Conservation (phyloP, 1,139 yeast species). For the Meyerozyma sp. region DNA sequence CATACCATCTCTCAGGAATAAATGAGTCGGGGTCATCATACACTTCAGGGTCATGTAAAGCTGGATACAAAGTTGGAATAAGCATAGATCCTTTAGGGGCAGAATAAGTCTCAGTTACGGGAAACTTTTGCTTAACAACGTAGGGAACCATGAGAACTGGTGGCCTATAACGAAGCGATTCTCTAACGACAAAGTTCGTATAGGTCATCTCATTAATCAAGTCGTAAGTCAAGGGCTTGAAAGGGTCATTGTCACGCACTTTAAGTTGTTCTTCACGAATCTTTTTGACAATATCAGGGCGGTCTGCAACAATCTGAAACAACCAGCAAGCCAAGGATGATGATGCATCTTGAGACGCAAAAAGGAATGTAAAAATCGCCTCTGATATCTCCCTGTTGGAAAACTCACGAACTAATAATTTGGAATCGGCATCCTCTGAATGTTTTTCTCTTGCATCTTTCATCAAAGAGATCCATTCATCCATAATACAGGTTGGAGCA, state of each 20-base stretch:
- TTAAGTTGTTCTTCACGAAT: conserved; percentile 86
- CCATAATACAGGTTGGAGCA: conserved; percentile 83
- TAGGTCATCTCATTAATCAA: conserved; percentile 81
- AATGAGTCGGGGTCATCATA: conserved; percentile 91
- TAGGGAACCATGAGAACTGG: conserved; percentile 98
- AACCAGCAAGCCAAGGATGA: conserved; percentile 98
- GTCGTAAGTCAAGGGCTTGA: conserved; percentile 55
- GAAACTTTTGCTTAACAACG: conserved; percentile 80
- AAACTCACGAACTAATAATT: conserved; percentile 72
- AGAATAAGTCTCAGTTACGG: conserved; percentile 74
- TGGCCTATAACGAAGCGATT: conserved; percentile 89
- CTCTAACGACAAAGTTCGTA: conserved; percentile 87
- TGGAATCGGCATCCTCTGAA: conserved; percentile 27
- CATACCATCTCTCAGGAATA: conserved; percentile 90
- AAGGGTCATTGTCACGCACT: conserved; percentile 75
- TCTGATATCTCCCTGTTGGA: conserved; percentile 89
- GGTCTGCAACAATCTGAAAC: conserved; percentile 91
- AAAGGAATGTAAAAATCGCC: conserved; percentile 90
- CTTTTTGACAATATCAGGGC: conserved; percentile 82
- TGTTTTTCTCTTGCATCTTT: conserved; percentile 60
- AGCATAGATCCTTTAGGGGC: conserved; percentile 98
- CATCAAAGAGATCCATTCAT: conserved; percentile 89
- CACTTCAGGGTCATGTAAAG: conserved; percentile 94
- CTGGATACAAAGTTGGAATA: conserved; percentile 91
- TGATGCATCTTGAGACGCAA: conserved; percentile 97